Conservation (phyloP, 305 asterid species). For the Fraxinus baroniana region DNA sequence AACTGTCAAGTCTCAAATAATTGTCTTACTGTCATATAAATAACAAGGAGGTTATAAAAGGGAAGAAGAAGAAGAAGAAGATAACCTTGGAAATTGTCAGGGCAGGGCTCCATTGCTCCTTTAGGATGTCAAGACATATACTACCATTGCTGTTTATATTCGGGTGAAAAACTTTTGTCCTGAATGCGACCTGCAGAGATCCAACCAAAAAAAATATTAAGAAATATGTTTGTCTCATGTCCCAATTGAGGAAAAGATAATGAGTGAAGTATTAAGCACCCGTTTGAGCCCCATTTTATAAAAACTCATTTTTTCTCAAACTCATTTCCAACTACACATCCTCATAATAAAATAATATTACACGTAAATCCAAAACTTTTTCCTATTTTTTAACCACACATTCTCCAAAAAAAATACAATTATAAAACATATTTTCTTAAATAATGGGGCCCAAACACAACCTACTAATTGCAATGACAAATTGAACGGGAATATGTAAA, state of each 20-base stretch:
- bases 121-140: conserved; percentile 36
- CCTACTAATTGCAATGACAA: background rate
- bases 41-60: background rate
- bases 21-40: background rate
- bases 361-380: background rate
- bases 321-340: background rate
- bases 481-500: background rate
- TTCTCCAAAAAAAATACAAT: background rate
- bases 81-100: conserved; percentile 35
- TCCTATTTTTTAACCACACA: background rate
- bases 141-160: conserved; percentile 33
- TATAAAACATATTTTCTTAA: background rate
- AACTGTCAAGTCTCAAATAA: background rate
- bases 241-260: background rate
- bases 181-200: background rate
- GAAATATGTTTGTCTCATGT: background rate
- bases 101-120: conserved; percentile 44
- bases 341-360: background rate
- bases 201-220: background rate
- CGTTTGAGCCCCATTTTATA: background rate
- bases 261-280: background rate
- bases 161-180: background rate
- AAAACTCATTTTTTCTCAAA: background rate
- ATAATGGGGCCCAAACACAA: background rate
- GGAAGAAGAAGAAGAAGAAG: no score